Percentiles rank a stretch among this genome's conserved stretches.
These are phyloP conservation scores for Phellopilus nigrolimitatus DNA, from an alignment of 1,284 basidiomycete species.

Conservation along the genomic window DNA sequence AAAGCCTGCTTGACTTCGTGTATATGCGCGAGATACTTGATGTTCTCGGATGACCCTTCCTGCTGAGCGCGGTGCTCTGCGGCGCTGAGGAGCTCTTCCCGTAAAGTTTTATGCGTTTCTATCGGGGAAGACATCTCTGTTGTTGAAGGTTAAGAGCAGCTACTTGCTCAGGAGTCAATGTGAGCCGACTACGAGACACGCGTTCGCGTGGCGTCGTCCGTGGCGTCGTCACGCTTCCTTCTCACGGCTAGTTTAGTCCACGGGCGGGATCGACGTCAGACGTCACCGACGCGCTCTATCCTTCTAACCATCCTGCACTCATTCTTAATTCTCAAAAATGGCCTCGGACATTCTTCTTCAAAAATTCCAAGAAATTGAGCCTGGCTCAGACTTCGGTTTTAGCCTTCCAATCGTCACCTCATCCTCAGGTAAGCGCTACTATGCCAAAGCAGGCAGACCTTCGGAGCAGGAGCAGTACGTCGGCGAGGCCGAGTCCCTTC, in stretches of 20 bases:
- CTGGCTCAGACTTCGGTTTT: conserved; percentile 42
- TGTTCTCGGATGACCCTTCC: not conserved
- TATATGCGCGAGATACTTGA: conserved; percentile 42
- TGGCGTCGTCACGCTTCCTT: too few species aligned
- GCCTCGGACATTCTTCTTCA: not conserved
- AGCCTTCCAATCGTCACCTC: conserved; percentile 47
- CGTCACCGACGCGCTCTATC: not conserved
- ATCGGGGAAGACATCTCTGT: conserved; percentile 5
- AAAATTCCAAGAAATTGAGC: conserved; percentile 36
- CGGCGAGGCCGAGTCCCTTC: conserved; percentile 72
- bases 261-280: not conserved
- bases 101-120: not conserved
- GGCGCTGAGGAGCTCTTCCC: conserved; percentile 9
- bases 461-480: conserved; percentile 58
- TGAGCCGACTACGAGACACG: too few species aligned
- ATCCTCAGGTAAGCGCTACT: conserved; percentile 54
- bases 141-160: too few species aligned
- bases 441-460: conserved; percentile 50
- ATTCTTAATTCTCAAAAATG: conserved; percentile 1
- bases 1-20: conserved; percentile 65
- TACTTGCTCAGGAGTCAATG: too few species aligned
- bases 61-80: conserved; percentile 9
- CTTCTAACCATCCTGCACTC: not conserved
- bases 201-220: too few species aligned
- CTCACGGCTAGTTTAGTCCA: too few species aligned